Conservation (phyloP, 148 eudicot genomes). For the Nepenthes gracilis region DNA sequence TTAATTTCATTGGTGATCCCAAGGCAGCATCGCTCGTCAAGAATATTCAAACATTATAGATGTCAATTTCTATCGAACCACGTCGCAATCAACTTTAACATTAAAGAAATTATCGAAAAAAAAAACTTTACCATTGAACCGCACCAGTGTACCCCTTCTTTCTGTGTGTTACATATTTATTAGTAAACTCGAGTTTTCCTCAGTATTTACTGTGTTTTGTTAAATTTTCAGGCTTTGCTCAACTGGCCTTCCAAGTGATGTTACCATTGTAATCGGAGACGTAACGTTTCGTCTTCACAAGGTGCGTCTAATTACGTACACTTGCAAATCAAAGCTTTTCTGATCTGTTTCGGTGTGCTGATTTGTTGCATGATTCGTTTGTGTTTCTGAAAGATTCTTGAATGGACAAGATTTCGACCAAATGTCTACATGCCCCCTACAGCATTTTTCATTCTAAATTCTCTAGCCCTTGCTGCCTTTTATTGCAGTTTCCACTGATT, state of each 20-base stretch:
- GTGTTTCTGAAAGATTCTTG: not conserved
- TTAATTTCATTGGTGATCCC: no score
- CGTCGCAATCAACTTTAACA: no score
- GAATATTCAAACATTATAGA: no score
- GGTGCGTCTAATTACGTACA: conserved; percentile 18
- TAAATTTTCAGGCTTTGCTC: conserved; percentile 46
- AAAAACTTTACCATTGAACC: no score
- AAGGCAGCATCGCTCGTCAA: no score
- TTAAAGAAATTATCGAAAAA: no score
- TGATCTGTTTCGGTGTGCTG: not conserved
- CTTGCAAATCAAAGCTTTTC: not conserved
- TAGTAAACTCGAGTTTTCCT: not conserved
- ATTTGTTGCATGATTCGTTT: not conserved
- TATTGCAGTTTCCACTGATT: conserved; percentile 49
- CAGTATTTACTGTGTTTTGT: not conserved
- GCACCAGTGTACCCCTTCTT: no score
- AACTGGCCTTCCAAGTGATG: conserved; percentile 67
- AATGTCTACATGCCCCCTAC: not conserved
- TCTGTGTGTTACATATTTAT: no score
- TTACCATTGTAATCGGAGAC: conserved; percentile 55
- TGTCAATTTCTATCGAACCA: no score
- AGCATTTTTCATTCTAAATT: not conserved
- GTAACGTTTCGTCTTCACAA: conserved; percentile 52
- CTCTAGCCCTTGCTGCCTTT: not conserved
- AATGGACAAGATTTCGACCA: not conserved